These are phyloP conservation scores for Starmerella bombicola DNA, from an alignment of 805 yeast genomes.

Conservation along the genomic window DNA sequence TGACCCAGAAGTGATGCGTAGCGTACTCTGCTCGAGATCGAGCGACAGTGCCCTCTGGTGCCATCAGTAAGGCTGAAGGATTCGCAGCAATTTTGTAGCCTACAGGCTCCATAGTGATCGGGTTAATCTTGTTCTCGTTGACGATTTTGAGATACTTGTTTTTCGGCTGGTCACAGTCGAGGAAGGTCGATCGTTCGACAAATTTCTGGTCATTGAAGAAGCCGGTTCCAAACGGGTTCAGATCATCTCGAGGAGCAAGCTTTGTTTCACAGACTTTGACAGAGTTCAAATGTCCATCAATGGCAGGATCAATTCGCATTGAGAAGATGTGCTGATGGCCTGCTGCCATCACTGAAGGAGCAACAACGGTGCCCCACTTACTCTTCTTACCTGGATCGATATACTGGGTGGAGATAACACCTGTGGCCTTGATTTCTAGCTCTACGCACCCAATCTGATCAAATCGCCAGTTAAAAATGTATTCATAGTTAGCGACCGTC, in stretches of 20 bases:
- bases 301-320: conserved; percentile 67
- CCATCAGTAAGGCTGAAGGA: conserved; percentile 63
- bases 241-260: conserved; percentile 42
- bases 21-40: conserved; percentile 60
- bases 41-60: conserved; percentile 49
- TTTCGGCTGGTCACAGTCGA: conserved; percentile 64
- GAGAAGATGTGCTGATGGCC: conserved; percentile 72
- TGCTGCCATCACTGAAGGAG: conserved; percentile 70
- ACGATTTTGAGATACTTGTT: conserved; percentile 62
- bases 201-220: conserved; percentile 48
- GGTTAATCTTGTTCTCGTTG: conserved; percentile 59
- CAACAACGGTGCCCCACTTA: conserved; percentile 62
- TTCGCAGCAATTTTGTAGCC: conserved; percentile 64
- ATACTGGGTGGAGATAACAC: conserved; percentile 75
- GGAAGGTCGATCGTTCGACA: conserved; percentile 55
- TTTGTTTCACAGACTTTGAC: conserved; percentile 59
- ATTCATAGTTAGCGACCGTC: conserved; percentile 75
- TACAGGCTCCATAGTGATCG: conserved; percentile 55
- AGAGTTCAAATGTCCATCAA: conserved; percentile 67
- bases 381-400: conserved; percentile 54
- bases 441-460: conserved; percentile 67
- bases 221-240: conserved; percentile 59
- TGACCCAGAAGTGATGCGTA: conserved; percentile 69
- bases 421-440: conserved; percentile 72
- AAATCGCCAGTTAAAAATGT: conserved; percentile 55